Evolutionary conservation across 495 filamentous ascomycete species (phyloP), one percentile per base, ranked within the genome.

Genomic region (Parathielavia hyrcaniae): DNA sequence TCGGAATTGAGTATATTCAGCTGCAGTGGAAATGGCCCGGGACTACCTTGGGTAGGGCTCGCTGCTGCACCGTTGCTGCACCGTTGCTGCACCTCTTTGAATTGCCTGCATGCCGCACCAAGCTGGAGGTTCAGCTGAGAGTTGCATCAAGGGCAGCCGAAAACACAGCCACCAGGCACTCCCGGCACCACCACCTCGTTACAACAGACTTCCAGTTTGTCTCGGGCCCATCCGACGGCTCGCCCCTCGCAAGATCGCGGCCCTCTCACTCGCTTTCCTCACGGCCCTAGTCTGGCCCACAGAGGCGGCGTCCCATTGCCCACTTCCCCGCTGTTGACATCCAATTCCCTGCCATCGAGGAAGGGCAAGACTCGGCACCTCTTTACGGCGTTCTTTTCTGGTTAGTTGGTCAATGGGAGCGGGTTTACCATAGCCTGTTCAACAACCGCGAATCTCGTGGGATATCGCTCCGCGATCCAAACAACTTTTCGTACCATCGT

Each of bases 171-270:
- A 10, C 46, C 44, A 48, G 43, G 44, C 40, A 48, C 36, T 45
- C 55, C n/a, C n/a, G n/a, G n/a, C n/a, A 50, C 14, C 34, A 39
- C 17, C 48, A 23, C 35, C 35, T 38, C 3, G 61, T 55, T 57
- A 60, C 61, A 54, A 57, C n/a, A 57, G 35, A 9, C 43, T 41
- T n/a, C n/a, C n/a, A n/a, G n/a, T n/a, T n/a, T 63, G 61, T 63
- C 57, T 54, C 57, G 41, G 44, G 44, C 36, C 39, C 40, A 23
- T 47, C 26, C 52, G 40, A 45, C 54, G 52, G 40, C 23, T 22
- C 57, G 53, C 50, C 13, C 40, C 44, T 47, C 16, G 53, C 41
- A 53, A 49, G 50, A 49, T 39, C 32, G 34, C 2, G 50, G 12
- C 44, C 35, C 32, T 6, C n/a, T 16, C 12, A 30, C 43, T 34